phyloP scores from a whole-genome alignment of 2,329 filamentous ascomycete species.

The Sphaerulina musiva region DNA sequence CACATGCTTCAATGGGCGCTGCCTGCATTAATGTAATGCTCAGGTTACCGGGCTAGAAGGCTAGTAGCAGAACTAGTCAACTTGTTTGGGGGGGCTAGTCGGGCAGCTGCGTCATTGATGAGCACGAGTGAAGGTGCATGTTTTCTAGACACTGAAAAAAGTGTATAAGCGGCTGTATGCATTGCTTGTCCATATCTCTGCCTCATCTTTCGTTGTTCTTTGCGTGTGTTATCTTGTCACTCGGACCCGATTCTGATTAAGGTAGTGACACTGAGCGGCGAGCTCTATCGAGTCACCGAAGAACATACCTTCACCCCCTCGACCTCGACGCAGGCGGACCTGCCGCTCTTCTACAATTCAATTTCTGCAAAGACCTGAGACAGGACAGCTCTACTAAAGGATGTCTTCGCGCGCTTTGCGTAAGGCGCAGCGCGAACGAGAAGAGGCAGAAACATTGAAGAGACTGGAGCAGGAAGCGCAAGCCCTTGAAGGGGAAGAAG shows the following conservation, averaged over 20 bases:
- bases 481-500: slow-evolving; percentile 30
- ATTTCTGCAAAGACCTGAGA: neutral
- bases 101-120: slow-evolving; percentile 8
- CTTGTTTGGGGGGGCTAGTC: neutral
- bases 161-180: neutral
- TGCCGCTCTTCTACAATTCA: neutral
- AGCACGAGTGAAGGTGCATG: neutral
- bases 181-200: neutral
- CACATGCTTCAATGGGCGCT: too few relatives aligned
- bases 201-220: neutral
- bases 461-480: slow-evolving; percentile 30
- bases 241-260: neutral
- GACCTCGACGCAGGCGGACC: neutral
- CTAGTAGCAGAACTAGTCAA: too few relatives aligned
- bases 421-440: slow-evolving; percentile 56
- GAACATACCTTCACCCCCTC: too few relatives aligned
- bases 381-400: neutral
- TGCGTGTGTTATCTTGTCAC: neutral
- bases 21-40: too few relatives aligned
- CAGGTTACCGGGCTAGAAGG: too few relatives aligned
- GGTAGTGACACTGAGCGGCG: neutral
- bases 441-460: slow-evolving; percentile 48
- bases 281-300: neutral
- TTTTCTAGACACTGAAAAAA: neutral
- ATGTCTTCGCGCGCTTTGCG: slow-evolving; percentile 64